A percentile compares a stretch with the other conserved stretches of the same genome.
phyloP scores from a whole-genome alignment of 768 basidiomycete species.

The Amanita subjunquillea region DNA sequence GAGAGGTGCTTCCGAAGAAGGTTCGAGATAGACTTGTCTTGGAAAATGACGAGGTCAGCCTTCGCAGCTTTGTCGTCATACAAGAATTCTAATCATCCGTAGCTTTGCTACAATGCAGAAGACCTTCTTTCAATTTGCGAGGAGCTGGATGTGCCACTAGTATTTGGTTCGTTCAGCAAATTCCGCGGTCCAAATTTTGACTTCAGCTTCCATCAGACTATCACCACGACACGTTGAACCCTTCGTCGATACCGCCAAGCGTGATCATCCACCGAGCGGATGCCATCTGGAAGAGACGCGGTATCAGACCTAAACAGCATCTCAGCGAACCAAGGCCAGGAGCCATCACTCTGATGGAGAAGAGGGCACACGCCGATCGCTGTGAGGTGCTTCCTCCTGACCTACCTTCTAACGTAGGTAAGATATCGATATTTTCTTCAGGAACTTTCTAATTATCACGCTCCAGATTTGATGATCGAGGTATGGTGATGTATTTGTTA shows the following conservation, averaged over 20 bases:
- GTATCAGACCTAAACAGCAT: slow-evolving; percentile 88
- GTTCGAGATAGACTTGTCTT: slow-evolving; percentile 70
- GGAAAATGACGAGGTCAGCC: slow-evolving; percentile 87
- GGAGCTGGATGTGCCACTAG: slow-evolving; percentile 67
- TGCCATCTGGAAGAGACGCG: slow-evolving; percentile 61
- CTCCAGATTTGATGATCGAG: slow-evolving; percentile 80
- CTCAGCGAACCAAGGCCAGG: slow-evolving; percentile 85
- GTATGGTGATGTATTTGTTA: slow-evolving; percentile 13
- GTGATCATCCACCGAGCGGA: slow-evolving; percentile 70
- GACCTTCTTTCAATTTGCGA: slow-evolving; percentile 84
- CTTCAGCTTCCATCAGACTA: slow-evolving; percentile 38
- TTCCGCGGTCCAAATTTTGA: slow-evolving; percentile 2
- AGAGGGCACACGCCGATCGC: slow-evolving; percentile 79
- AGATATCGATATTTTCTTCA: slow-evolving; percentile 11
- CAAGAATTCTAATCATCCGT: neutral
- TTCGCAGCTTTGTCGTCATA: neutral
- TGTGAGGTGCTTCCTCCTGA: slow-evolving; percentile 58
- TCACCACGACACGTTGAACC: slow-evolving; percentile 71
- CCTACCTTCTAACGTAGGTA: slow-evolving; percentile 60
- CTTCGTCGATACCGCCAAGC: slow-evolving; percentile 46
- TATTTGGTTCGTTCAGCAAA: slow-evolving; percentile 32
- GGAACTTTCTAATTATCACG: slow-evolving; percentile 7
- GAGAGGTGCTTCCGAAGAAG: slow-evolving; percentile 41
- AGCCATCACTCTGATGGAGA: slow-evolving; percentile 74
- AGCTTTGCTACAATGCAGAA: slow-evolving; percentile 81